Conservation (phyloP, 164 flowering plant genomes). For the Euptelea pleiosperma region DNA sequence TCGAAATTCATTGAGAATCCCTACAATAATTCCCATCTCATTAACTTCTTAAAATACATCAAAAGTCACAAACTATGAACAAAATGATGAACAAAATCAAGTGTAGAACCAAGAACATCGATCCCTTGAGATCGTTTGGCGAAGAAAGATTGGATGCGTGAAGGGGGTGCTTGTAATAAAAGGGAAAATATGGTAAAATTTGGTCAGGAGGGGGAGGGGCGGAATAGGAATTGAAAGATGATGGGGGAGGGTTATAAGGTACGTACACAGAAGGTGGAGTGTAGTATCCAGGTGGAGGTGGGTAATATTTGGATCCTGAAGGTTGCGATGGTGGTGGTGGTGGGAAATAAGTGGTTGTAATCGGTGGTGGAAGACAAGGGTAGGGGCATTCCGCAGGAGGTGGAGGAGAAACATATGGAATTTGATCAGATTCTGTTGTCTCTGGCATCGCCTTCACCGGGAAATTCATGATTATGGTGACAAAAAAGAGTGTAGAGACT, state of each 20-base stretch:
- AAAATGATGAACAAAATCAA: background rate
- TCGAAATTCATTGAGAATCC: background rate
- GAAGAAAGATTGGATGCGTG: background rate
- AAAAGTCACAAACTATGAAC: background rate
- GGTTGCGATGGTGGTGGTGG: constrained; percentile 7
- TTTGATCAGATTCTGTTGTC: background rate
- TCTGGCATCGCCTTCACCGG: constrained; percentile 1
- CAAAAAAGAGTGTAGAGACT: constrained; percentile 4
- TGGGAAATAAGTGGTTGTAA: background rate
- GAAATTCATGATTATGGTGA: constrained; percentile 1
- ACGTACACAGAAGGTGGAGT: background rate
- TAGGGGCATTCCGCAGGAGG: constrained; percentile 16
- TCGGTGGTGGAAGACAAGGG: constrained; percentile 24
- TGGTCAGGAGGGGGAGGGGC: constrained; percentile 9
- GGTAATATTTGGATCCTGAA: background rate
- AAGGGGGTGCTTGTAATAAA: background rate
- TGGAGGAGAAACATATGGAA: background rate
- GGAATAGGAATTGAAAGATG: background rate
- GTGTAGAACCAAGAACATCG: background rate
- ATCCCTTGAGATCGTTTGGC: too few species aligned
- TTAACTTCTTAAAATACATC: too few species aligned
- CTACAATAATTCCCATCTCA: background rate
- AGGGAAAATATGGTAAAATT: constrained; percentile 7
- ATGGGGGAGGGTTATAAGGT: background rate
- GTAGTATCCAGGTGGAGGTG: background rate